Base-by-base conservation (phyloP, 2,329 filamentous ascomycete genomes). In the Podosphaera xanthii region DNA sequence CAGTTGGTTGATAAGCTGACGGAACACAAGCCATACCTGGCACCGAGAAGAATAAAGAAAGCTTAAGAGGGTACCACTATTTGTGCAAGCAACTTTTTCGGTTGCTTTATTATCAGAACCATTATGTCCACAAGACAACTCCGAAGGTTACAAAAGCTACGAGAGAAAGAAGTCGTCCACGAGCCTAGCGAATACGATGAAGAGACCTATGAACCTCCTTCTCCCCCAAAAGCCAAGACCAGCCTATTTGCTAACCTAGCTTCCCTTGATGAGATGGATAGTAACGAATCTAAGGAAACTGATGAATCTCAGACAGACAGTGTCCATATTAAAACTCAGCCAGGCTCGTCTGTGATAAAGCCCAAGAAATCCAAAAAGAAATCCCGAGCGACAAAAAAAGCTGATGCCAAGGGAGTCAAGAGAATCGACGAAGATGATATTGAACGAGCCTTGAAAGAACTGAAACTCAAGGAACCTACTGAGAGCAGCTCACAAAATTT, bases 381-480 rank as follows among this genome's bases (percentile, higher is more conserved):
- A 50, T 30, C 22, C n/a, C 44, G 35, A 30, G 22, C n/a, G 36
- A 31, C 22, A 12, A 35, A 69, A 14, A 65, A 68, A 56, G 56
- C 59, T 1, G 58, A 35, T 2, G 62, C 65, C 50, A 62, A 68
- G 2, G 64, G 69, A 1, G 64, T 68, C 34, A 62, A 63, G 9
- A 69, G 71, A 52, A 60, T 64, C 42, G 64, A 59, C 3, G 67
- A 80, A 34, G 82, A 86, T 64, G 83, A 86, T 63, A 84, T 86
- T 57, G 83, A 87, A 67, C 72, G 73, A 59, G 82, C 82, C 2
- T 69, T 86, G 35, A 76, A 77, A 63, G 76, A 80, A 46, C 70
- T 87, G 46, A 76, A 76, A 38, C 71, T 77, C n/a, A 69, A 73
- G 50, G 61, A 60, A 30, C 46, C 61, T 10, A 40, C 60, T 22